Base-by-base conservation (phyloP, 2,329 filamentous ascomycete genomes). In the Fusarium mangiferae region DNA sequence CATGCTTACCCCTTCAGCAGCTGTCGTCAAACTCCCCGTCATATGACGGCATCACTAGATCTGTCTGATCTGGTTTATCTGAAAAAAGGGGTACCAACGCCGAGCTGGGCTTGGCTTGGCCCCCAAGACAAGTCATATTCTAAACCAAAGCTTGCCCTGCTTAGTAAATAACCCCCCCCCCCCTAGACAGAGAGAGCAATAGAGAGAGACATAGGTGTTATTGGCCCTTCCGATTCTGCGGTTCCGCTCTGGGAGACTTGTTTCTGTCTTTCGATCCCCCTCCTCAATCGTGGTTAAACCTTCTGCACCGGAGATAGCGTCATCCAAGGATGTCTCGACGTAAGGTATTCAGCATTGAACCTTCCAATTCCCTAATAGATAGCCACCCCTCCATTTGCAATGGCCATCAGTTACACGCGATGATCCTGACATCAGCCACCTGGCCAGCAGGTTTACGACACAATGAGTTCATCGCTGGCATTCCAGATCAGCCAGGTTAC, bases 1-100 rank as follows among this genome's bases (percentile, higher is more conserved):
- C 38, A 51, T 41, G 28, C 48, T 14, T 28, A 54, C 52, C 17
- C 49, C 36, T 44, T 35, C 33, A 56, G 28, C 39, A 49, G 26
- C 45, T 56, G 62, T 57, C 28, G 62, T 65, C 67, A 68, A 74
- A 72, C 72, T 74, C 67, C 72, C 71, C 72, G 66, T 49, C 71
- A 68, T 68, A 73, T 74, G 72, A 72, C 72, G 71, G 66, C 71
- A 74, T 74, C 46, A 55, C 72, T 46, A 72, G 70, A 74, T 74
- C 67, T 74, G 49, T 74, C 58, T 62, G 66, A 70, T 70, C 66
- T 68, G 62, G 58, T 35, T 66, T 66, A 46, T 70, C 67, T 70
- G n/a, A 26, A 70, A 67, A 65, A 74, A 61, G 66, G 66, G 70
- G 45, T 45, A 54, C 70, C 62, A 74, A 66, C 49, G 42, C 52